A percentile compares a stretch with the other conserved stretches of the same genome.
phyloP scores from a whole-genome alignment of 345 rosid species.

The Acer saccharum region DNA sequence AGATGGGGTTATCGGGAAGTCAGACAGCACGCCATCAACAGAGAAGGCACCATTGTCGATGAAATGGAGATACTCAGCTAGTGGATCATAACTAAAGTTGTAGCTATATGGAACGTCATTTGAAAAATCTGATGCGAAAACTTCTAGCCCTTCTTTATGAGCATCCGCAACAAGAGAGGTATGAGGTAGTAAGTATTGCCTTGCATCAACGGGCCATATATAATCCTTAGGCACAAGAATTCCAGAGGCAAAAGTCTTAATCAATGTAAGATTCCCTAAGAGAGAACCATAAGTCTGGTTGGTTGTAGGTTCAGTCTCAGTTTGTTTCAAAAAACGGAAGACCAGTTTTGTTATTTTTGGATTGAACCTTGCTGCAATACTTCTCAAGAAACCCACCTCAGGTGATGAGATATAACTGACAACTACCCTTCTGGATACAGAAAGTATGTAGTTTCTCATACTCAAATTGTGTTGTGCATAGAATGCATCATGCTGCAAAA shows the following conservation, averaged over 20 bases:
- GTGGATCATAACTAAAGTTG: slow-evolving; percentile 85
- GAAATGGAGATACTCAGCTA: slow-evolving; percentile 65
- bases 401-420: too few relatives aligned
- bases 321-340: slow-evolving; percentile 57
- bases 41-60: slow-evolving; percentile 80
- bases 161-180: slow-evolving; percentile 74
- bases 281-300: slow-evolving; percentile 77
- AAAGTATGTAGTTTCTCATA: too few relatives aligned
- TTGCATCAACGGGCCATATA: slow-evolving; percentile 63
- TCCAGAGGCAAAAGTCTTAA: slow-evolving; percentile 96
- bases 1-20: slow-evolving; percentile 85
- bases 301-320: slow-evolving; percentile 63
- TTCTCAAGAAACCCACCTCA: too few relatives aligned
- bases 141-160: slow-evolving; percentile 82
- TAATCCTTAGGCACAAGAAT: slow-evolving; percentile 81
- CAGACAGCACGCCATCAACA: slow-evolving; percentile 86
- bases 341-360: slow-evolving; percentile 71
- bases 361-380: too few relatives aligned
- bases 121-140: slow-evolving; percentile 77
- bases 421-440: too few relatives aligned
- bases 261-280: slow-evolving; percentile 54
- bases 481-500: too few relatives aligned
- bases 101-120: slow-evolving; percentile 71
- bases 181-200: slow-evolving; percentile 50
- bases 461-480: too few relatives aligned